Evolutionary conservation across 208 protist genomes (phyloP), one percentile per base, ranked within the genome.

Genomic region (Lotmaria passim): DNA sequence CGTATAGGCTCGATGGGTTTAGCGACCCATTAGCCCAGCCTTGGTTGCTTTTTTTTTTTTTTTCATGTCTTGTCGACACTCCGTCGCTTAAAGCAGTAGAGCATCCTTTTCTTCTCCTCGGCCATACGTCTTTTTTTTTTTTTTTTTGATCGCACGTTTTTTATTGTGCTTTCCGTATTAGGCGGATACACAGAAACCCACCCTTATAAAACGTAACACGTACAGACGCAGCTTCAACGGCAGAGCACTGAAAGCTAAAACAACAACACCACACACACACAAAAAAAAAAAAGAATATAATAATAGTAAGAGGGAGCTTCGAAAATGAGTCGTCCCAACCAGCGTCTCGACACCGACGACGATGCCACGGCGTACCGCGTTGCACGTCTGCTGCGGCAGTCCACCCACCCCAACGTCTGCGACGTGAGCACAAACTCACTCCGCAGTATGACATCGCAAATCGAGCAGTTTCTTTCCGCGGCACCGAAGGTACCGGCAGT

Each of bases 381-480:
- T 24, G 81, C 81, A 5, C 73, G 73, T 38, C 77, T 86, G 10
- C 77, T 86, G 36, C 69, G 77, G 0, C 68, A 72, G 26, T 51
- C 7, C 4, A 24, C 65, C 7, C 58, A 19, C 17, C 38, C 48
- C 10, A 56, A 39, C 28, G 52, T 28, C 14, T 33, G 31, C n/a
- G 55, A 34, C 31, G 59, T n/a, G 15, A 74, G 67, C 33, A 59
- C 58, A 30, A 66, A 55, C 39, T 84, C 84, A 11, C 70, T 94
- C 38, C 59, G 73, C 15, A 50, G 61, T 11, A 72, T 87, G 34
- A 88, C 76, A 24, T 36, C 71, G 17, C 65, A 82, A 51, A 85
- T 94, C 21, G 86, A 88, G 44, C 19, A 36, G 15, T 95, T 95
- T 51, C 74, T 95, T 23, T 44, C 64, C 8, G 48, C 57, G 23